phyloP scores from a whole-genome alignment of 1,139 yeast species.

The Neolecta irregularis region DNA sequence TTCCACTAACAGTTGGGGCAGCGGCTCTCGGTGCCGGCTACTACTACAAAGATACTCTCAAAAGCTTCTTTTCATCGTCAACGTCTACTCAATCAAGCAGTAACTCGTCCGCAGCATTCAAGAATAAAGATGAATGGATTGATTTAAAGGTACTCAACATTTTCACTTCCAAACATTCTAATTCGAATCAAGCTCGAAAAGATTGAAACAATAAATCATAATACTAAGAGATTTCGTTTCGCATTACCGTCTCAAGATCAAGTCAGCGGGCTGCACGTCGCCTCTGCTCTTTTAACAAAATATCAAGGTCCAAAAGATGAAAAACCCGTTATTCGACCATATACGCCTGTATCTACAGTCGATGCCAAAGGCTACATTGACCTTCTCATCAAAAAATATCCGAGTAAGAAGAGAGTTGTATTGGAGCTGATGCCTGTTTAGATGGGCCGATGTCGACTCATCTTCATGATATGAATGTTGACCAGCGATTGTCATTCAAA shows the following conservation, averaged over 20 bases:
- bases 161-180: conserved; percentile 36
- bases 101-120: no score
- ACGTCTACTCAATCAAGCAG: no score
- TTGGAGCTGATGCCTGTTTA: conserved; percentile 48
- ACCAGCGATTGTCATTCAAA: conserved; percentile 77
- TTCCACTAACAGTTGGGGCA: no score
- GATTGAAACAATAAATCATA: not conserved
- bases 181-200: conserved; percentile 6
- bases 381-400: conserved; percentile 1
- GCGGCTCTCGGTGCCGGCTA: no score
- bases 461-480: conserved; percentile 48
- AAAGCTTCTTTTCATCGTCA: no score
- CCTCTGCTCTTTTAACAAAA: conserved; percentile 70
- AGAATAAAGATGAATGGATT: conserved; percentile 38
- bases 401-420: not conserved
- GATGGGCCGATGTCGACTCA: conserved; percentile 74
- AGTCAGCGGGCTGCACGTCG: conserved; percentile 62
- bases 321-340: conserved; percentile 81
- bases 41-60: no score
- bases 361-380: conserved; percentile 60
- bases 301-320: conserved; percentile 66
- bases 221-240: conserved; percentile 57
- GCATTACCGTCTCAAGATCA: conserved; percentile 54
- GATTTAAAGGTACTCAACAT: conserved; percentile 55
- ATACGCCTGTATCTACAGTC: conserved; percentile 74